Evolutionary conservation across 208 protist genomes (phyloP), one percentile per base, ranked within the genome.

Genomic region (Willaertia magna): DNA sequence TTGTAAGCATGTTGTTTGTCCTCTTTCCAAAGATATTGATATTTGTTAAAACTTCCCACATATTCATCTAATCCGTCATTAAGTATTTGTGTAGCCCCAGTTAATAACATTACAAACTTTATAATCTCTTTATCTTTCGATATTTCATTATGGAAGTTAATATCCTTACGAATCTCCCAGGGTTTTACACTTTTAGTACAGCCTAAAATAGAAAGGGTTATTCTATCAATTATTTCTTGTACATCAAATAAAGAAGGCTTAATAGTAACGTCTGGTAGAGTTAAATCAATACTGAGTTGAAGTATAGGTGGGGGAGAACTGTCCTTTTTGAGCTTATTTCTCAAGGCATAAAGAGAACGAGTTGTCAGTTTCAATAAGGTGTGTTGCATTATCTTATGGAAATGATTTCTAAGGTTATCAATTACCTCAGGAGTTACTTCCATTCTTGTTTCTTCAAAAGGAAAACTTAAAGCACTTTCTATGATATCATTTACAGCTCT

Each of bases 211-310:
- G 93, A 92, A 34, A 92, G 95, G 46, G 93, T 93, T 79, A 92
- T 93, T 88, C 96, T 92, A 88, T 97, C 97, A 91, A 98, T 96
- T n/a, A 95, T 93, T 82, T 92, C 90, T 90, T 98, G 96, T 47
- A 98, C 93, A 86, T 97, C 94, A 85, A 97, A 94, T 20, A 98
- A 90, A 9, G 95, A 96, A 18, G 96, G 96, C 86, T 90, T 95
- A n/a, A 98, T 87, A 51, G 93, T 91, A 14, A 98, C 91, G 86
- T 95, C 93, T 14, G 96, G 96, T 85, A 96, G 91, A 48, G 94
- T 90, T 4, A 98, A 93, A 90, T 97, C 94, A 52, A 98, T 91
- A 85, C 97, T 92, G 39, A 98, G 94, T 79, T 98, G 94, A 88
- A 98, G 98, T 88, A 98, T 94, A 14, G 96, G 95, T 34, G 26